A percentile compares a stretch with the other conserved stretches of the same genome.
phyloP scores from a whole-genome alignment of 1,284 basidiomycete genomes.

The Melampsora abietis-canadensis region DNA sequence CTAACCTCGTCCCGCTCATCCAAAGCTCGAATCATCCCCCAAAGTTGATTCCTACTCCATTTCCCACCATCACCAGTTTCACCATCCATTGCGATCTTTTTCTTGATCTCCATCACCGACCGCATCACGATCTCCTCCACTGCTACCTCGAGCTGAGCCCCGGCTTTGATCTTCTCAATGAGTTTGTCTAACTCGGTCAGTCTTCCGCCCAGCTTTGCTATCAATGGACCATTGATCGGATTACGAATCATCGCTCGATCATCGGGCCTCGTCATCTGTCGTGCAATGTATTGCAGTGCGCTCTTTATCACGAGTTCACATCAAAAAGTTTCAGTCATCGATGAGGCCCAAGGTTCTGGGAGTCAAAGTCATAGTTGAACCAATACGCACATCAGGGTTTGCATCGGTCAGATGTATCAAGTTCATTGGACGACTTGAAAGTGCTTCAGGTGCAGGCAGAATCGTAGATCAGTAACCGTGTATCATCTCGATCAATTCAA shows the following conservation, averaged over 20 bases:
- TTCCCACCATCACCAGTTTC: constrained; percentile 73
- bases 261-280: background rate
- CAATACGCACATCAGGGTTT: constrained; percentile 18
- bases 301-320: background rate
- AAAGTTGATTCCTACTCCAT: constrained; percentile 85
- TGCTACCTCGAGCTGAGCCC: constrained; percentile 12
- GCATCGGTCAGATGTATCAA: constrained; percentile 63
- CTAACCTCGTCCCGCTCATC: constrained; percentile 68
- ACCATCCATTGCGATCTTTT: constrained; percentile 90
- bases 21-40: constrained; percentile 74
- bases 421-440: constrained; percentile 80
- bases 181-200: constrained; percentile 50
- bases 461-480: background rate
- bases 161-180: constrained; percentile 28
- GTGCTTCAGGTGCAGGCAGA: constrained; percentile 57
- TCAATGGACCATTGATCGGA: constrained; percentile 48
- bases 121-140: constrained; percentile 59
- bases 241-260: constrained; percentile 42
- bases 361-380: background rate
- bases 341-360: background rate
- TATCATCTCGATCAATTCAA: too few relatives aligned
- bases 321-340: background rate
- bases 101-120: constrained; percentile 76
- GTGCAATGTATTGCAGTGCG: constrained; percentile 29
- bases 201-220: constrained; percentile 51